Base-by-base conservation (phyloP, 208 protist species). In the Leishmania martiniquensis region DNA sequence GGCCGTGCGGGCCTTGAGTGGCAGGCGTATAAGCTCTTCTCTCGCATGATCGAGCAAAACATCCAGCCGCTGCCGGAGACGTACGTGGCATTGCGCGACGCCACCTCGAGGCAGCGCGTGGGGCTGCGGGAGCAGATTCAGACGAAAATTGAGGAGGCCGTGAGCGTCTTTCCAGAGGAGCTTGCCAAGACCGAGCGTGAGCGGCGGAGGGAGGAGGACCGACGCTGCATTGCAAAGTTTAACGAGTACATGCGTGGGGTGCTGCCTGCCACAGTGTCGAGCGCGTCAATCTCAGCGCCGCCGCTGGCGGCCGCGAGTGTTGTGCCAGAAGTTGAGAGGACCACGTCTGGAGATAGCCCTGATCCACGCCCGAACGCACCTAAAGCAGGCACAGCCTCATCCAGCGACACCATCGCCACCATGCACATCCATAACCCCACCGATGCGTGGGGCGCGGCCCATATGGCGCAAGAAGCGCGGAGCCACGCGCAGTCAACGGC, bases 1-100 rank as follows among this genome's bases (percentile, higher is more conserved):
- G 96, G 86, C 32, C 83, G 86, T 1, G 94, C 94, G 13, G 81
- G 88, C 10, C 76, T 97, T 49, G 96, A 98, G 88, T 97, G 94
- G 93, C 94, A 97, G 88, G 96, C 96, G 39, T 98, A 97, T 82
- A 98, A 98, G 81, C 86, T 98, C 32, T 98, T 98, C 77, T 97
- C 94, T 20, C 89, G 96, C 51, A 98, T 98, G 96, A 77, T 98
- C 29, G 94, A 98, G 81, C 81, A 89, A 60, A 77, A 90, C 52
- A 82, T 98, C 17, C 87, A 86, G 32, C 96, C 96, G 17, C 82
- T 97, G 42, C 96, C 96, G 3, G 94, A 98, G 71, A 98, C 96
- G 25, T 98, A 98, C 77, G 91, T 96, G 15, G 94, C 94, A 12
- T 76, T 98, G 69, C 87, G 79, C 37, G 88, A 95, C 59, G 96